Evolutionary conservation across 2,329 filamentous ascomycete species (phyloP).

Genomic region (Calcarisporium arbuscula): DNA sequence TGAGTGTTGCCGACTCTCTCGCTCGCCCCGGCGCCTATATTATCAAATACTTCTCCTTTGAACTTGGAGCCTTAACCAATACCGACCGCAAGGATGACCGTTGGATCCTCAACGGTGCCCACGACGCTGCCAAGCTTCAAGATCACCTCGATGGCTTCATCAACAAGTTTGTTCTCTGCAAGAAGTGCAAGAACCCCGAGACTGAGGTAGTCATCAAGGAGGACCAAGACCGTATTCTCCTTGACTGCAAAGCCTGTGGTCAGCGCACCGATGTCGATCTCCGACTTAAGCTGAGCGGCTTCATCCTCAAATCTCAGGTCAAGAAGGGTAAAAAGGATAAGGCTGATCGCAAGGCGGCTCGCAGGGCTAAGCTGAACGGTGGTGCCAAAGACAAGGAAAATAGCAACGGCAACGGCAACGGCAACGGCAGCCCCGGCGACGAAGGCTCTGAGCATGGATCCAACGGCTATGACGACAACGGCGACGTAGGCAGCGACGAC

Average conservation of each 20-base stretch:
- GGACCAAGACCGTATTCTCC: conserved; percentile 76
- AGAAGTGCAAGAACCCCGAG: conserved; percentile 99
- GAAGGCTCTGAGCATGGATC: conserved; percentile 44
- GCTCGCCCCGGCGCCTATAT: conserved; percentile 89
- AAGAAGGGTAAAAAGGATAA: conserved; percentile 98
- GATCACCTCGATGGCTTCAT: conserved; percentile 99
- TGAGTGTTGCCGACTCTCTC: conserved; percentile 85
- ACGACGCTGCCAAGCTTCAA: conserved; percentile 91
- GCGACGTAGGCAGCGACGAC: conserved; percentile 79
- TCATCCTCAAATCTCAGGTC: conserved; percentile 93
- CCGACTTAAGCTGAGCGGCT: conserved; percentile 91
- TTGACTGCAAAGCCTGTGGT: conserved; percentile 98
- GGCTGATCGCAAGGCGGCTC: conserved; percentile 82
- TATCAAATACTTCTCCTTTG: conserved; percentile 99
- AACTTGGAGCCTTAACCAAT: conserved; percentile 97
- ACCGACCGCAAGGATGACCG: conserved; percentile 95
- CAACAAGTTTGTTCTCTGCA: conserved; percentile 97
- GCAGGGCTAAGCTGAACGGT: conserved; percentile 75
- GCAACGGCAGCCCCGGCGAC: conserved; percentile 54
- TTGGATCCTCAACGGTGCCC: conserved; percentile 99
- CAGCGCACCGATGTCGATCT: conserved; percentile 87
- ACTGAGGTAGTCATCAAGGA: conserved; percentile 95
- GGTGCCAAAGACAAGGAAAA: conserved; percentile 47
- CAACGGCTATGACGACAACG: conserved; percentile 43
- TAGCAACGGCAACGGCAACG: conserved; percentile 57